Base-by-base conservation (phyloP, 768 basidiomycete species). In the Tylopilus cervinicoccineus region DNA sequence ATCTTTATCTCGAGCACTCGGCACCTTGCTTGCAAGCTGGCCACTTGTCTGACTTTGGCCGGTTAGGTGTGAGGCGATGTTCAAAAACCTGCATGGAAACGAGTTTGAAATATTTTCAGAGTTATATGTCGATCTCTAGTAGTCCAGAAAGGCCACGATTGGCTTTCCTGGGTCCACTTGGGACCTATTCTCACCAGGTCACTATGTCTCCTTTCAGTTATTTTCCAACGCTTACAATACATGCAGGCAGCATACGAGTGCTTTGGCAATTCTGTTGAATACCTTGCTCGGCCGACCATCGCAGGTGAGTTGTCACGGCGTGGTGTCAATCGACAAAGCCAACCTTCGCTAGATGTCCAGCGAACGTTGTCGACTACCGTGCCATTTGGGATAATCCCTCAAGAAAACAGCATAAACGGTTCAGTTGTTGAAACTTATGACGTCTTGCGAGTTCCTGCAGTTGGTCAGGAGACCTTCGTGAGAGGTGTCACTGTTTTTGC, bases 361-460 rank as follows among this genome's bases (percentile, higher is more conserved):
- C 61, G 73, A 37, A 65, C 75, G 16, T 64, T 90, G 33, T 74
- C 77, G 6, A 47, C 69, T 11, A 61, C 61, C 6, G 59, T 68
- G 13, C 66, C 70, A 27, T 72, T 80, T 40, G 88, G 78, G 22
- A 73, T 91, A n/a, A 72, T 90, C 24, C 88, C 88, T 19, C 84
- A 87, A 63, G 88, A 92, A 65, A 92, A 92, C 56, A 81, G 81
- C 14, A 84, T 80, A 29, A 84, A 82, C 55, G 88, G 88, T 11
- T 72, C 70, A 16, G 88, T 92, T 7, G 67, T 79, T 19, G 88
- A 92, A 64, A 86, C 86, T 1, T 89, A 86, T 58, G 83, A 88
- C 58, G 52, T 70, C 28, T 67, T 90, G 39, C 81, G 83, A 22
- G 54, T 51, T n/a, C 56, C 66, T 31, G 52, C 54, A 6, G 52